Evolutionary conservation across 2,329 filamentous ascomycete genomes (phyloP), one percentile per base, ranked within the genome.

Genomic region (Ascochyta koolunga): DNA sequence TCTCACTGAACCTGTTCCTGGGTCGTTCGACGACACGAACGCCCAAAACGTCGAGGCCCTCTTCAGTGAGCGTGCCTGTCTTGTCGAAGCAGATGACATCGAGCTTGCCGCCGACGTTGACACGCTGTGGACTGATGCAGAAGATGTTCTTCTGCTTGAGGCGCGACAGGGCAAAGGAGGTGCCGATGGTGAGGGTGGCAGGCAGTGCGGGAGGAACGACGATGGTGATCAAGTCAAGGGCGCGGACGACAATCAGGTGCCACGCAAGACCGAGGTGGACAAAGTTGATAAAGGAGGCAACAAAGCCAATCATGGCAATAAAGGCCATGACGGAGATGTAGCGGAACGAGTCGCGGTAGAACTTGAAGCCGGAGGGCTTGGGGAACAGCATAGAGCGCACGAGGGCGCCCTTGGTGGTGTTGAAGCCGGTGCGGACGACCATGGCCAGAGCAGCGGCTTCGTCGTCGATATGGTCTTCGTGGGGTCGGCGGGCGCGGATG

Each of bases 21-120:
- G 82, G 82, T 42, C 82, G 80, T 50, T 89, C 86, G 9, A 91
- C 91, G 6, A 95, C 86, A 29, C 91, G 86, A 18, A 96, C 86
- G 11, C 95, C 95, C 11, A 99, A 82, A 16, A 99, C 91, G 72
- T 99, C 96, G 36, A 99, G 78, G 0, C 95, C 95, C 73, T 99
- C 95, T 75, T 98, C 95, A 0, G 95, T 99, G 48, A 99, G 79
- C 0, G 95, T 99, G n/a, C 95, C 95, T 0, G 95, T 99, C 78
- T 99, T 99, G 77, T 99, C 95, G 61, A 99, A 99, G 75, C 93
- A 97, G 77, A 99, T 90, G 10, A 98, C 86, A 70, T 99, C 95
- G 4, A 99, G 79, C 75, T 98, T 98, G 43, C 96, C 95, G 15
- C 90, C 95, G 5, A 99, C 92, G 67, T 98, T 99, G 51, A 99